These are phyloP conservation scores for Cenchrus purpureus DNA, from an alignment of 176 grass and related monocot genomes.

Conservation along the genomic window DNA sequence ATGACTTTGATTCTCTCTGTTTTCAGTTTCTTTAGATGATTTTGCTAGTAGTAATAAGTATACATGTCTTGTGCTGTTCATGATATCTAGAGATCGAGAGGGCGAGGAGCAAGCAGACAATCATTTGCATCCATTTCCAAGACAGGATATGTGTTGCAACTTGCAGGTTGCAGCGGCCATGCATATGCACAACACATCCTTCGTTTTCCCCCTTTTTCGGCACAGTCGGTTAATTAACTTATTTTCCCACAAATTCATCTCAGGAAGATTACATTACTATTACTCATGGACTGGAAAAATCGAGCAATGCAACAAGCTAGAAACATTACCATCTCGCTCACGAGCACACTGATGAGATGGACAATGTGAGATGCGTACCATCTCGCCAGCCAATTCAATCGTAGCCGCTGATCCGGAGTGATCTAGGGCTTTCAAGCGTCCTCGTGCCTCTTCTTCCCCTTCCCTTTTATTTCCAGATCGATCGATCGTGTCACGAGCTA, in stretches of 20 bases:
- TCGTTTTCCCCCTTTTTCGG: too few relatives aligned
- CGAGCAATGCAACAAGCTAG: neutral
- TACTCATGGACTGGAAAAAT: constrained; percentile 41
- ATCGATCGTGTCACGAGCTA: constrained; percentile 57
- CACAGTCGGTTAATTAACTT: neutral
- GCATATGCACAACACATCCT: neutral
- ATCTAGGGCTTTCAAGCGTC: constrained; percentile 52
- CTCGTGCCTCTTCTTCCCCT: neutral
- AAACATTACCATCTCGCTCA: constrained; percentile 31
- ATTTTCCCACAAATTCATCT: neutral
- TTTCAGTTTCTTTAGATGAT: too few relatives aligned
- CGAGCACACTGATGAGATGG: neutral
- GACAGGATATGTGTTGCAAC: neutral
- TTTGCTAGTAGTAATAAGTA: too few relatives aligned
- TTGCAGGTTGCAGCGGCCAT: neutral
- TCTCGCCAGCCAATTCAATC: neutral
- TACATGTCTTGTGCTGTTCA: neutral
- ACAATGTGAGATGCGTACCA: neutral
- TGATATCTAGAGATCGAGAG: neutral
- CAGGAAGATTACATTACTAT: neutral
- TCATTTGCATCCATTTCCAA: neutral
- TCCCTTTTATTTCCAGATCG: constrained; percentile 26
- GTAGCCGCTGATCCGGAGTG: constrained; percentile 31
- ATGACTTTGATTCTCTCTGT: too few relatives aligned
- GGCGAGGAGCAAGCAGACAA: neutral